Evolutionary conservation across 352 stramenopile genomes (phyloP), one percentile per base, ranked within the genome.

Genomic region (Globisporangium yorkense): DNA sequence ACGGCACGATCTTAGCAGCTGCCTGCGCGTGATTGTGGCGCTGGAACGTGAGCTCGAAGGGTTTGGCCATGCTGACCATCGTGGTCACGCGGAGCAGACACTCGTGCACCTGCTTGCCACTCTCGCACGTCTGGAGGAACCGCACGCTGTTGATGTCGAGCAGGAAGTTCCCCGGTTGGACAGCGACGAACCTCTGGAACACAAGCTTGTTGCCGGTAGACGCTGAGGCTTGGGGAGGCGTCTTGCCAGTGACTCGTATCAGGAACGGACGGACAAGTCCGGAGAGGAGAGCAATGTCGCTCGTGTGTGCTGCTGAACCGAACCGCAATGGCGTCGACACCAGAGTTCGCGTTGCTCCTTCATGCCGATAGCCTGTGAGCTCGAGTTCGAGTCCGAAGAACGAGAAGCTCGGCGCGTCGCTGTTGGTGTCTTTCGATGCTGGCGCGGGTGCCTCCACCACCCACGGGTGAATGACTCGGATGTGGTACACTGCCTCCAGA

Each of bases 21-120:
- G 68, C 73, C 31, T 84, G 67, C 7, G 66, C 51, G 35, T 84
- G 68, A 31, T 87, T 84, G 49, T 84, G 77, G n/a, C 79, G 73
- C 49, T 70, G 59, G n/a, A 86, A 65, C 8, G 72, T 80, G 12
- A 88, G 49, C 51, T 83, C 76, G 44, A 71, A 74, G 0, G 78
- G 75, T 20, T 54, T 66, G 0, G 73, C 78, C 21, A 87, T 53
- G 12, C 71, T 78, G 1, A 66, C 73, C 2, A 31, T 27, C 0
- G 66, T 67, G 1, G 71, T 33, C 5, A 77, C 68, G 7, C 68
- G 57, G 20, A 54, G 55, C 0, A 88, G 68, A 24, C 52, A 58
- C 6, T 40, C 49, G 47, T 71, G 64, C 0, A 88, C 61, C 33
- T 76, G 74, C 9, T 31, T 54, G 12, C 65, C 74, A 1, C 70